A percentile compares a stretch with the other conserved stretches of the same genome.
phyloP scores from a whole-genome alignment of 768 basidiomycete genomes.

The Lactifluus rugatus region DNA sequence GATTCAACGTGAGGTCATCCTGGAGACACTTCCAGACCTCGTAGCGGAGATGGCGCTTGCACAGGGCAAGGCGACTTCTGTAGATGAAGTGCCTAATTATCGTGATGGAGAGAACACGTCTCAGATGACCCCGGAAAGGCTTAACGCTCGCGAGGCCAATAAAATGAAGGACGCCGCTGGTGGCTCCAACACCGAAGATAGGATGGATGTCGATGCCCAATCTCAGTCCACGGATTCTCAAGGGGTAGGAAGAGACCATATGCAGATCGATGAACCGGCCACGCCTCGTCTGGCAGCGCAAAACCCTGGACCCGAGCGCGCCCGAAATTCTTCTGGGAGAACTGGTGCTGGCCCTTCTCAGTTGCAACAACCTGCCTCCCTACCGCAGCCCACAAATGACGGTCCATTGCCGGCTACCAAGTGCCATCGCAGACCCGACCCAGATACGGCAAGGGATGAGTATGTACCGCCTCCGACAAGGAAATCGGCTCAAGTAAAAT shows the following conservation, averaged over 20 bases:
- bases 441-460: not conserved
- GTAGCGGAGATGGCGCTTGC: conserved; percentile 1
- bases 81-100: not conserved
- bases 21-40: conserved; percentile 13
- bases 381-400: not conserved
- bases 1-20: conserved; percentile 16
- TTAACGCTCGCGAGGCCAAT: conserved; percentile 15
- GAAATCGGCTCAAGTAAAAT: conserved; percentile 4
- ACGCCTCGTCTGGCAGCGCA: not conserved
- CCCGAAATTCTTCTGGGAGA: not conserved
- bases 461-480: conserved; percentile 7
- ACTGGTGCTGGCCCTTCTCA: not conserved
- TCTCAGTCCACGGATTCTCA: not conserved
- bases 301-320: not conserved
- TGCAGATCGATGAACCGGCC: not conserved
- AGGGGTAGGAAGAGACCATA: not conserved
- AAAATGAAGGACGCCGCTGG: conserved; percentile 25
- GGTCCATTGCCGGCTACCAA: not conserved
- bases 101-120: not conserved
- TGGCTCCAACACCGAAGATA: conserved; percentile 17
- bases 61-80: not conserved
- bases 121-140: conserved; percentile 19
- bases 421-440: not conserved
- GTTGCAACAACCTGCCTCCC: not conserved
- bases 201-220: conserved; percentile 17